Base-by-base conservation (phyloP, 352 stramenopile species). In the Pythium aristosporum region DNA sequence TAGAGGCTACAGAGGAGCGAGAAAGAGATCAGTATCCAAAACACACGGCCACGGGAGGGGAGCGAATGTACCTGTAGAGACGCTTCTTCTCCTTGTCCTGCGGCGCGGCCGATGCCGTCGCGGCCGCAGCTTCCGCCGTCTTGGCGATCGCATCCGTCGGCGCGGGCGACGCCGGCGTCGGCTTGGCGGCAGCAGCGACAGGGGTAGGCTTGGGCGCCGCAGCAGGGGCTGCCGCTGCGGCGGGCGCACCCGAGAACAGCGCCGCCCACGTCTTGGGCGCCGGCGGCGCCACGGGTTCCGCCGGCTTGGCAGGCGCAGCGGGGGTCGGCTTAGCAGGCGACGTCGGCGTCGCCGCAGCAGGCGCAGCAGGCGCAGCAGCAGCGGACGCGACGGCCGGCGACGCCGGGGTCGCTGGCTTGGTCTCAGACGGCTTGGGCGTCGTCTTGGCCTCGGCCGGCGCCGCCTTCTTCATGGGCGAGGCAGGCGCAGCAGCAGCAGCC, bases 241-340 rank as follows among this genome's bases (percentile, higher is more conserved):
- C 48, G 18, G 44, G 44, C 1, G 57, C 44, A 8, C 67, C 58
- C 15, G 67, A 67, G 68, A 86, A 86, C 32, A 86, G 67, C n/a
- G 80, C 77, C 1, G 79, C 84, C 71, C 79, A 82, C 8, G 80
- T 85, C 68, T 88, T 91, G 10, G 73, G 65, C 18, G 74, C 68
- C 8, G 73, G 66, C 13, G 76, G 73, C 50, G 71, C 74, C n/a
- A 54, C 54, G 11, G 61, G 65, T 10, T 55, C 49, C 16, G 37
- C 63, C 18, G 69, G 64, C 52, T 71, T 68, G 21, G 44, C 52
- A 30, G 57, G 48, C 13, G 20, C 39, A 12, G 39, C 42, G 25
- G 66, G 68, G 47, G 73, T 72, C 34, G 61, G 58, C 55, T 68
- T 65, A 25, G 70, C 57, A 52, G 73, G 63, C 20, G 73, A 65